These are phyloP conservation scores for Lichtheimia ramosa DNA, from an alignment of 371 early-diverging fungal species.

Conservation along the genomic window DNA sequence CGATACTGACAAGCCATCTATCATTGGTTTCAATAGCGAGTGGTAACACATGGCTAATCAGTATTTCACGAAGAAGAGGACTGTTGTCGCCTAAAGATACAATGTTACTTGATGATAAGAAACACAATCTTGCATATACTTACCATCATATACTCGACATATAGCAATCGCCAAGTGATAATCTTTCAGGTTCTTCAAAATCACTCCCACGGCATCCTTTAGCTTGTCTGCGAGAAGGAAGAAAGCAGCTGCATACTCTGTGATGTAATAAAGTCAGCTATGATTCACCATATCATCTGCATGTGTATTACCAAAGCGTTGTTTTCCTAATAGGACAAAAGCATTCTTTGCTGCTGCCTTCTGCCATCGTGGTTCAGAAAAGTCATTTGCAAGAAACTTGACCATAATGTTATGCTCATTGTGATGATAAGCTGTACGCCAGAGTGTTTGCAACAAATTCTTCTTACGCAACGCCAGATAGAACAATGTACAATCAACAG, in stretches of 20 bases:
- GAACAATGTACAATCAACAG: slow-evolving; percentile 79
- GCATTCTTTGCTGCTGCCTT: slow-evolving; percentile 97
- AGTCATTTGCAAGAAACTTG: slow-evolving; percentile 88
- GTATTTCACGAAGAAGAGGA: slow-evolving; percentile 56
- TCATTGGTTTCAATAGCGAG: slow-evolving; percentile 51
- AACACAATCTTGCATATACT: neutral
- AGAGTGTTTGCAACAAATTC: slow-evolving; percentile 83
- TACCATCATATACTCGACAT: slow-evolving; percentile 87
- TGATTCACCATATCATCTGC: slow-evolving; percentile 17
- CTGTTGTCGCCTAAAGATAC: slow-evolving; percentile 57
- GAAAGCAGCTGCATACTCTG: slow-evolving; percentile 91
- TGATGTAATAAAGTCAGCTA: neutral
- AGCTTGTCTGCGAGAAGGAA: slow-evolving; percentile 88
- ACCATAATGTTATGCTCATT: slow-evolving; percentile 88
- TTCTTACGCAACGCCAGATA: slow-evolving; percentile 88
- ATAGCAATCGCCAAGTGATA: slow-evolving; percentile 89
- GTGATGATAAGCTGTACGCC: slow-evolving; percentile 83
- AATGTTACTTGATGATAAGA: neutral
- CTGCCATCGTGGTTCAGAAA: slow-evolving; percentile 83
- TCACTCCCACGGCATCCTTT: slow-evolving; percentile 90
- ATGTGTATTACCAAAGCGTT: slow-evolving; percentile 75
- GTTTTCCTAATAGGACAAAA: slow-evolving; percentile 92
- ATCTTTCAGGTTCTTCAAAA: slow-evolving; percentile 88
- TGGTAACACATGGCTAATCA: slow-evolving; percentile 44
- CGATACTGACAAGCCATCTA: slow-evolving; percentile 76